Conservation (phyloP, 2,329 filamentous ascomycete species). For the Cordyceps farinosa region DNA sequence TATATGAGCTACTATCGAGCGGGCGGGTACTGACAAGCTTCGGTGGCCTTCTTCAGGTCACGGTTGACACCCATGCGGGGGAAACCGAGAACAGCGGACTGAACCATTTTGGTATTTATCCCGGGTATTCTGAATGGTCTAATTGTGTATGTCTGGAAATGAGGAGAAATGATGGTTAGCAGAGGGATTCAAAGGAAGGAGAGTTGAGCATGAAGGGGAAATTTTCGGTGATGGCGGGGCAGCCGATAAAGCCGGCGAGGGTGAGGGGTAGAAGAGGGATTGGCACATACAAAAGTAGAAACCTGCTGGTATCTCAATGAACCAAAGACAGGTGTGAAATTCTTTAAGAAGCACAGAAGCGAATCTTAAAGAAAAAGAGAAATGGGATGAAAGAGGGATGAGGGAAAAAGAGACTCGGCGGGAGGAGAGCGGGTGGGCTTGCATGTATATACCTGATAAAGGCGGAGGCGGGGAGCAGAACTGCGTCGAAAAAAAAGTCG, state of each 20-base stretch:
- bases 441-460: constrained; percentile 7
- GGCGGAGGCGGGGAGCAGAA: constrained; percentile 17
- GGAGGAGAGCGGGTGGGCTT: constrained; percentile 10
- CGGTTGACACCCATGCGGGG: constrained; percentile 97
- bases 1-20: neutral
- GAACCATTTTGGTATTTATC: constrained; percentile 53
- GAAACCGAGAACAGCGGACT: constrained; percentile 88
- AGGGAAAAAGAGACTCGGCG: constrained; percentile 13
- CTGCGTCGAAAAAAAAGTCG: neutral
- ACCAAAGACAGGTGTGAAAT: constrained; percentile 7
- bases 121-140: constrained; percentile 17
- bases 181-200: neutral
- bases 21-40: constrained; percentile 63
- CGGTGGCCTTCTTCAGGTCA: constrained; percentile 99
- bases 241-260: neutral
- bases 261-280: neutral
- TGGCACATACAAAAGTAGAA: constrained; percentile 2
- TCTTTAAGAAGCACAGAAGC: constrained; percentile 13
- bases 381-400: constrained; percentile 5
- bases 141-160: neutral
- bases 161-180: neutral
- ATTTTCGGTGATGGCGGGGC: neutral
- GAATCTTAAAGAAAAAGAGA: neutral
- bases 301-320: constrained; percentile 10
- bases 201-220: neutral